Percentiles rank a stretch among this genome's conserved stretches.
Conservation (phyloP, 2,329 filamentous ascomycete species). For the Aspergillus floridensis region DNA sequence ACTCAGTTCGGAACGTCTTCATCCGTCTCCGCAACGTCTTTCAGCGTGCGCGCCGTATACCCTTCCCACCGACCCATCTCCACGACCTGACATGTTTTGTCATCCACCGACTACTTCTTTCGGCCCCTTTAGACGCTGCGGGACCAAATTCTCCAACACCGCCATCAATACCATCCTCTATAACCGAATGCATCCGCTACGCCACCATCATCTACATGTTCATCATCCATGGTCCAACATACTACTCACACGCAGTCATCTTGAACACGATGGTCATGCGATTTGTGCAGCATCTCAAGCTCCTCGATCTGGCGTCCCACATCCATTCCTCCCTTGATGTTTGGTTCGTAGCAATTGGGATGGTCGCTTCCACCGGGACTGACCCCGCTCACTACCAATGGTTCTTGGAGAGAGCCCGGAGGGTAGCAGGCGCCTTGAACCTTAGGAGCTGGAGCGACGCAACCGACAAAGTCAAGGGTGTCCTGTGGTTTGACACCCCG, state of each 20-base stretch:
- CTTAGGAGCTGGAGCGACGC: constrained; percentile 9
- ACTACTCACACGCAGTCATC: constrained; percentile 53
- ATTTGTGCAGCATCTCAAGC: constrained; percentile 33
- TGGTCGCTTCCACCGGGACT: constrained; percentile 31
- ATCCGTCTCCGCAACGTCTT: constrained; percentile 48
- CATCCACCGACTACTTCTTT: constrained; percentile 49
- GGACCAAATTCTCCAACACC: background rate
- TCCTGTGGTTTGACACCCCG: constrained; percentile 23
- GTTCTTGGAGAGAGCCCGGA: constrained; percentile 18
- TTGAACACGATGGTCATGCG: constrained; percentile 34
- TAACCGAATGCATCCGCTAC: constrained; percentile 49
- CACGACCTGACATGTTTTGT: constrained; percentile 58
- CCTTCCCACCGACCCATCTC: constrained; percentile 42
- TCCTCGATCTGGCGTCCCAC: constrained; percentile 9
- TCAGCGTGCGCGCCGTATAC: constrained; percentile 27
- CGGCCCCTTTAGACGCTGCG: background rate
- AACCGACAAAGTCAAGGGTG: constrained; percentile 11
- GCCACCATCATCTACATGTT: constrained; percentile 54
- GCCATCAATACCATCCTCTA: constrained; percentile 13
- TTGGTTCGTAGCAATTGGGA: constrained; percentile 47
- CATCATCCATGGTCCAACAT: constrained; percentile 54
- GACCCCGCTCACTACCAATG: constrained; percentile 11
- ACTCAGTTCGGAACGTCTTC: constrained; percentile 39
- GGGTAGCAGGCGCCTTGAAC: background rate
- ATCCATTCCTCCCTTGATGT: constrained; percentile 31